Evolutionary conservation across 495 filamentous ascomycete genomes (phyloP), one percentile per base, ranked within the genome.

Genomic region (Trichocladium antarcticum): DNA sequence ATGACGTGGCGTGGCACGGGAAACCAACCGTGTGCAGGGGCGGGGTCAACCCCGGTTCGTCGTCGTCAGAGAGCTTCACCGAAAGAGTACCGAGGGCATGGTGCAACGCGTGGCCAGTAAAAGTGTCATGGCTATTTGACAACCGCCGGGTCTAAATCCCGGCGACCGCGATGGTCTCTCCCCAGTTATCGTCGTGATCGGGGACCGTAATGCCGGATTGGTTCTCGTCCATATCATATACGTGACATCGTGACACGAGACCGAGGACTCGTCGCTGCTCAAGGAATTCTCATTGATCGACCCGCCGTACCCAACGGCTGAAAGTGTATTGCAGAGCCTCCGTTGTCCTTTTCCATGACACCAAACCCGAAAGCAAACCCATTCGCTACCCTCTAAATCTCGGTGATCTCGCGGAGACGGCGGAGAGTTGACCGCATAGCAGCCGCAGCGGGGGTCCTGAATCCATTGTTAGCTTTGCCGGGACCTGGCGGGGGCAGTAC

Each of bases 351-450:
- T 61, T 67, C 56, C 62, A 53, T 59, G 58, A 67, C 58, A 65
- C 64, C 63, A 54, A 62, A 67, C 47, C 60, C 41, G 47, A 59
- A 66, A 63, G 49, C 49, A 34, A 56, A 61, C 54, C 57, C 47
- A 48, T 53, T 39, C 15, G 22, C 37, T 22, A 35, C 37, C 59
- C 52, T 63, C 67, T 87, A 98, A 65, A 93, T 85, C 82, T 97
- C 92, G 67, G 87, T 85, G 75, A 97, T 93, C 74, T 97, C 92
- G 67, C 92, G 82, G 74, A 98, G 80, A 76, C 92, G 81, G 70
- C 93, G 85, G 70, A 98, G 92, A 58, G 92, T 98, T 55, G 90
- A 96, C 69, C 93, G 81, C 69, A 89, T 94, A 47, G 92, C 88
- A 59, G 92, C 90, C 49, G 92, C 92, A 58, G 93, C 90, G 45